Evolutionary conservation across 176 grass and related monocot genomes (phyloP), one percentile per base, ranked within the genome.

Genomic region (Chloris gayana): DNA sequence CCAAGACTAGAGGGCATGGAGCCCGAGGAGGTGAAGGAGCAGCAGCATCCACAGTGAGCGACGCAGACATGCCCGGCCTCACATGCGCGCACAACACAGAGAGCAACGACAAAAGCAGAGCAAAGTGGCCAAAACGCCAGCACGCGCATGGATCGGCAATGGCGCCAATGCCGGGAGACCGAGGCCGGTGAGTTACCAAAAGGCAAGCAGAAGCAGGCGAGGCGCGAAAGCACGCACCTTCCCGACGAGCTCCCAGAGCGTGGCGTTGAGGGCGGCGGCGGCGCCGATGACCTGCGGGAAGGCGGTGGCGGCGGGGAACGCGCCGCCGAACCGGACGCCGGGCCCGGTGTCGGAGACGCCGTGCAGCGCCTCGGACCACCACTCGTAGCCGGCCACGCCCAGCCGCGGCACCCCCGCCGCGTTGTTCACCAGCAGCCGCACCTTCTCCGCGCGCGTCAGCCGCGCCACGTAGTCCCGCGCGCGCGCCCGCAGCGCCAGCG

Each of bases 291-390:
- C 95, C 75, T 98, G 95, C 34, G 95, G 95, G 86, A 98, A 98
- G 32, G 89, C 91, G 25, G 92, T 98, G 77, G 92, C 95, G 64
- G 85, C 92, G 2, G 95, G 92, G 83, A 90, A 94, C 41, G 73
- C 70, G 22, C 95, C 92, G 35, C 88, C 90, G 78, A 98, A 98
- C 9, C 0, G 53, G 4, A 98, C 95, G 0, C 92, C 95, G 0
- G 89, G 92, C 0, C 92, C 87, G 0, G 83, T 79, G 87, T 87
- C 80, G 6, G 95, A 88, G 11, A 98, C 92, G 32, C 95, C 95
- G 83, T 98, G 95, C 45, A 98, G 75, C 32, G 92, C 95, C 86
- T 98, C 95, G 18, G 95, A 94, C 95, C 95, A 98, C 95, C 95
- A 98, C 87, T 98, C 88, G 86, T 98, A 98, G 0, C 83, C 80